A percentile compares a stretch with the other conserved stretches of the same genome.
Conservation (phyloP, 108 stramenopile genomes). For the Conticribra guillardii region DNA sequence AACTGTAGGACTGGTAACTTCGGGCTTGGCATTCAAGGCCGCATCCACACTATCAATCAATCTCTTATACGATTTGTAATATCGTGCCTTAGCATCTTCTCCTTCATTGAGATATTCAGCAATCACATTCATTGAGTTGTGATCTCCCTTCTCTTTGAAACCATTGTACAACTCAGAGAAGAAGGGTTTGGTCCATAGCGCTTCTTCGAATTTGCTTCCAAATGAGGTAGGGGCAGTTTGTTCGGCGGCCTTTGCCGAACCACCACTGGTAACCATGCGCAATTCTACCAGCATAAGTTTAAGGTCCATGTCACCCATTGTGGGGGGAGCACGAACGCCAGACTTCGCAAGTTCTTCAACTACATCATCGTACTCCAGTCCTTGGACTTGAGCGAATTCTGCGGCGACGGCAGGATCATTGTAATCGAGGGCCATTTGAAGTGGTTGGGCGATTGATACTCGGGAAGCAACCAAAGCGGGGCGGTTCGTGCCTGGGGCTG, state of each 20-base stretch:
- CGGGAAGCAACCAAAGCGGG: slow-evolving; percentile 1
- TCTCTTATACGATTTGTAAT: slow-evolving; percentile 58
- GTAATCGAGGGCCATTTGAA: slow-evolving; percentile 83
- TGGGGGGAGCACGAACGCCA: slow-evolving; percentile 70
- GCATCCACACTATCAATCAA: slow-evolving; percentile 61
- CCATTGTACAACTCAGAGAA: slow-evolving; percentile 73
- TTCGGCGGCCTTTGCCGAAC: slow-evolving; percentile 11
- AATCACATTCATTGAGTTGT: slow-evolving; percentile 82
- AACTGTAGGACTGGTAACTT: slow-evolving; percentile 71
- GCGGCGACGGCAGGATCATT: slow-evolving; percentile 87
- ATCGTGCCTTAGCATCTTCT: slow-evolving; percentile 61
- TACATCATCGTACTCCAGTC: slow-evolving; percentile 80
- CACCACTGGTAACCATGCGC: slow-evolving; percentile 58
- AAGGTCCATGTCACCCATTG: slow-evolving; percentile 86
- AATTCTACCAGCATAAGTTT: slow-evolving; percentile 88
- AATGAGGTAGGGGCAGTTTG: slow-evolving; percentile 56
- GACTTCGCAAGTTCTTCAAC: slow-evolving; percentile 69
- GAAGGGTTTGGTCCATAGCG: slow-evolving; percentile 79
- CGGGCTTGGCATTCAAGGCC: slow-evolving; percentile 71
- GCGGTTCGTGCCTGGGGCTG: background rate
- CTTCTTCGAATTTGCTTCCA: slow-evolving; percentile 83
- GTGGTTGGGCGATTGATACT: slow-evolving; percentile 8
- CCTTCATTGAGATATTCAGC: slow-evolving; percentile 78
- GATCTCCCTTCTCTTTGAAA: slow-evolving; percentile 67
- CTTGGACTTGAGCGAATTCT: slow-evolving; percentile 79